phyloP scores from a whole-genome alignment of 345 rosid genomes.

The Conringia planisiliqua region DNA sequence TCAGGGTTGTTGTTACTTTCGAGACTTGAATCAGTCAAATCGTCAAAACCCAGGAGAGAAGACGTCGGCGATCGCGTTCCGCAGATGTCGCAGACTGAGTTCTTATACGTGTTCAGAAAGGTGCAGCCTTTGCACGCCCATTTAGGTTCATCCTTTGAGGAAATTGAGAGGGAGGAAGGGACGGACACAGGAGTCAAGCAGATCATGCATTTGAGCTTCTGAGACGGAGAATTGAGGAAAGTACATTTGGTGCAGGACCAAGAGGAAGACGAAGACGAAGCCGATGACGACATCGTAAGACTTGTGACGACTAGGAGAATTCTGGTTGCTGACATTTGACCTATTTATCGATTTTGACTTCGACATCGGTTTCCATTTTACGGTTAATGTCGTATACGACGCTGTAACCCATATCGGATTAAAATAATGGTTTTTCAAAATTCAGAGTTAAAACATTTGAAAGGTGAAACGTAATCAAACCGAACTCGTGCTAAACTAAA shows the following conservation, averaged over 20 bases:
- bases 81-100: slow-evolving; percentile 62
- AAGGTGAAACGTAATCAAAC: slow-evolving; percentile 1
- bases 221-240: slow-evolving; percentile 77
- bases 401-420: background rate
- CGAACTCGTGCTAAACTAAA: background rate
- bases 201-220: slow-evolving; percentile 56
- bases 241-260: slow-evolving; percentile 91
- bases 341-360: slow-evolving; percentile 9
- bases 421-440: background rate
- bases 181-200: slow-evolving; percentile 42
- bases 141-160: slow-evolving; percentile 34
- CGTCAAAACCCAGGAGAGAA: slow-evolving; percentile 48
- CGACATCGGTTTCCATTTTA: background rate
- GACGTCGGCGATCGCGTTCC: slow-evolving; percentile 48
- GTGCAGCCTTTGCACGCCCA: slow-evolving; percentile 97
- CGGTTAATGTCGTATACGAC: background rate
- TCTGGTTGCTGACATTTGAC: slow-evolving; percentile 12
- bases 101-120: slow-evolving; percentile 71
- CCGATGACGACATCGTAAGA: slow-evolving; percentile 17
- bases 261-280: slow-evolving; percentile 32
- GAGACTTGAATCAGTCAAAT: slow-evolving; percentile 42
- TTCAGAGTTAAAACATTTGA: background rate
- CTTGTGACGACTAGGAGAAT: background rate
- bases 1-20: slow-evolving; percentile 38
- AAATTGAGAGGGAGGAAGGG: slow-evolving; percentile 7